Evolutionary conservation across 768 basidiomycete genomes (phyloP), one percentile per base, ranked within the genome.

Genomic region (Serpula lacrymans): DNA sequence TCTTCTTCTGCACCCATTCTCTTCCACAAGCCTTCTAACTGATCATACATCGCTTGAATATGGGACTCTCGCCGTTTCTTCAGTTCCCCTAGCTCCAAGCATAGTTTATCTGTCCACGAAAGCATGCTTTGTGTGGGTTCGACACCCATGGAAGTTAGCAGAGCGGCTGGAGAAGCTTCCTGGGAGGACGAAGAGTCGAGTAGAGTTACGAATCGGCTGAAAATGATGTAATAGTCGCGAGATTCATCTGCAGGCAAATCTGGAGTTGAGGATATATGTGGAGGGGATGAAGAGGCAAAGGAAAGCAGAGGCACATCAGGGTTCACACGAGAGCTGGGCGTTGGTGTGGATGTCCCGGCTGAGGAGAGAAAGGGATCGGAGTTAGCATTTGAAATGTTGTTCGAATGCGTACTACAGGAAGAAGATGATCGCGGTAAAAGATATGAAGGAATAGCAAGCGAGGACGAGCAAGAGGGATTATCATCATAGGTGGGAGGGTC

Each of bases 31-130:
- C 81, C 81, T 58, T 95, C 94, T 1, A 99, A 74, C 48, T 91
- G 82, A 60, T 98, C 92, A 55, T 93, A 99, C 72, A 97, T 84
- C 0, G 82, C 75, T 59, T 99, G 95, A 22, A 99, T 97, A 48
- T 84, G 80, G 1, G 77, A 65, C 53, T 95, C 92, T 10, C 93
- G 75, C 22, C 75, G 67, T 26, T 75, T 72, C 62, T 92, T 92
- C 37, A 80, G 69, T 11, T 86, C 82, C 43, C 83, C 80, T 41
- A 96, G 73, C 37, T 80, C 72, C 4, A 65, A 43, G 37, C 71
- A 74, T 42, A 80, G 65, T 13, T 66, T 63, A 22, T 76, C 69
- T 0, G 87, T 82, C 81, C 91, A 92, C 6, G 69, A 52, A 21
- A 94, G 58, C n/a, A 96, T 72, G 11, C 74, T 80, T 13, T 71